Evolutionary conservation across 139 green algal species (phyloP).

Genomic region (Picochlorum costavermella): DNA sequence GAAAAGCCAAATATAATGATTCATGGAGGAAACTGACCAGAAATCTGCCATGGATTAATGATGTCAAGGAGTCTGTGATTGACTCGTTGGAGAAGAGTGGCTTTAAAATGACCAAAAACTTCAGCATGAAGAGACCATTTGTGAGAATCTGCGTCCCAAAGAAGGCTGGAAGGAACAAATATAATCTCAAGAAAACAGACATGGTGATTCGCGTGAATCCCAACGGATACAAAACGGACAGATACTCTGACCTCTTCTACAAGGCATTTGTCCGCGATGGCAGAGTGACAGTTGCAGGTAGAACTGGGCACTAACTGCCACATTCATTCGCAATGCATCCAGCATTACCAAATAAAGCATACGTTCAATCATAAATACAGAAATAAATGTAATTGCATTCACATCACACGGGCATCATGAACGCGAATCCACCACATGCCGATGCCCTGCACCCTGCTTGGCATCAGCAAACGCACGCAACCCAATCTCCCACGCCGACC

Average conservation of each 20-base stretch:
- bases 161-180: background rate
- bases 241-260: constrained; percentile 5
- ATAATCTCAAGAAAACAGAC: background rate
- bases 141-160: constrained; percentile 1
- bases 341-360: too few species aligned
- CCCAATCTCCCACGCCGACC: constrained; percentile 1
- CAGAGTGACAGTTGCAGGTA: background rate
- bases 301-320: background rate
- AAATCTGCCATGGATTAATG: constrained; percentile 2
- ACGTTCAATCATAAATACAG: too few species aligned
- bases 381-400: too few species aligned
- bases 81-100: background rate
- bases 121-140: background rate
- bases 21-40: background rate
- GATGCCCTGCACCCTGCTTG: too few species aligned
- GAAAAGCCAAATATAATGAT: background rate
- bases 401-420: too few species aligned
- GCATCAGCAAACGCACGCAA: constrained; percentile 7
- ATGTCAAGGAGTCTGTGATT: constrained; percentile 3
- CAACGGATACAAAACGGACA: background rate
- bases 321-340: too few species aligned
- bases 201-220: constrained; percentile 5
- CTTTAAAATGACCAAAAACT: constrained; percentile 1
- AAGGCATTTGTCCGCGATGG: constrained; percentile 2
- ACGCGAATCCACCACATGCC: too few species aligned